Evolutionary conservation across 371 early-diverging fungal genomes (phyloP).

Genomic region (Syncephalastrum monosporum): DNA sequence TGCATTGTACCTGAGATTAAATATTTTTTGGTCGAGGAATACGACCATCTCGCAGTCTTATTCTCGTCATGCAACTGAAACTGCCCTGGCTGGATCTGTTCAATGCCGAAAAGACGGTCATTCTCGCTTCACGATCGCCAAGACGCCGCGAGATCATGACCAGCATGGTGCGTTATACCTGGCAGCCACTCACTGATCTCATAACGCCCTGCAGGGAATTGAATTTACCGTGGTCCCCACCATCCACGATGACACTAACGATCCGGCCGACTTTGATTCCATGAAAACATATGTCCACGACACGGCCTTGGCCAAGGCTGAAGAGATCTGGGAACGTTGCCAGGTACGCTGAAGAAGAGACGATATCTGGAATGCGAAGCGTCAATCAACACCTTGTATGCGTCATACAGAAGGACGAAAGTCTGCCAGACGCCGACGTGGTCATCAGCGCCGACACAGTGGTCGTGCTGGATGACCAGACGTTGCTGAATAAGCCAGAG

Average conservation of each 20-base stretch:
- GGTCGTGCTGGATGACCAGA: conserved; percentile 53
- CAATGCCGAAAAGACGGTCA: conserved; percentile 40
- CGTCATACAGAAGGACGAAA: conserved; percentile 22
- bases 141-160: conserved; percentile 76
- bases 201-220: conserved; percentile 44
- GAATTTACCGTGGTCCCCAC: conserved; percentile 59
- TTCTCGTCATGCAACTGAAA: neutral
- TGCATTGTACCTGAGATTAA: too few relatives aligned
- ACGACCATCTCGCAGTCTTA: too few relatives aligned
- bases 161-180: conserved; percentile 43
- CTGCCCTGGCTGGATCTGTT: conserved; percentile 11
- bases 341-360: conserved; percentile 17
- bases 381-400: neutral
- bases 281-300: conserved; percentile 32
- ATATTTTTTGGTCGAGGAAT: too few relatives aligned
- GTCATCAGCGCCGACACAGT: conserved; percentile 86
- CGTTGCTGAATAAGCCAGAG: conserved; percentile 62
- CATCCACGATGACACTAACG: conserved; percentile 32
- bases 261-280: conserved; percentile 27
- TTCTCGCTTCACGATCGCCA: conserved; percentile 84
- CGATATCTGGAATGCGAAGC: neutral
- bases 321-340: conserved; percentile 38
- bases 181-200: neutral
- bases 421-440: conserved; percentile 46
- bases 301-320: conserved; percentile 40